A percentile compares a stretch with the other conserved stretches of the same genome.
Evolutionary conservation across 2,329 filamentous ascomycete genomes (phyloP).

Genomic region (Sclerotinia trifoliorum): DNA sequence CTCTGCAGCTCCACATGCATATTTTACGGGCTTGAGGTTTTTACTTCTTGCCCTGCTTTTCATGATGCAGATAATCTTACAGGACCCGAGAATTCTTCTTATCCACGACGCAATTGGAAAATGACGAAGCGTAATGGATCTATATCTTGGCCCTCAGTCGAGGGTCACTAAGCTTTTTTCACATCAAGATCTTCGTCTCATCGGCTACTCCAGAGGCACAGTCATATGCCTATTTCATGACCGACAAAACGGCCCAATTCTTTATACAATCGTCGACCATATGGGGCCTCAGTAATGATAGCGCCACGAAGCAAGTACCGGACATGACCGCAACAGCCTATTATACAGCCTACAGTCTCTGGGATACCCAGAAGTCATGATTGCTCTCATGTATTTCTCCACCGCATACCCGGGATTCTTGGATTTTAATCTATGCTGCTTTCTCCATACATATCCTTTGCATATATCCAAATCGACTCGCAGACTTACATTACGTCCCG

Average conservation of each 20-base stretch:
- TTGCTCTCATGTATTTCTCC: conserved; percentile 14
- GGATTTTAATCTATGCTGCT: background rate
- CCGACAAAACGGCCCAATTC: conserved; percentile 8
- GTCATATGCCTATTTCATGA: conserved; percentile 11
- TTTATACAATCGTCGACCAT: conserved; percentile 5
- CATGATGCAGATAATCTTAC: conserved; percentile 4
- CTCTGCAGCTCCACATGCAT: conserved; percentile 20
- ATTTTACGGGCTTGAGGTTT: conserved; percentile 9
- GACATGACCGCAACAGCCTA: conserved; percentile 13
- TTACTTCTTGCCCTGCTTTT: conserved; percentile 14
- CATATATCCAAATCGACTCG: background rate
- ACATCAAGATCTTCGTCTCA: conserved; percentile 25
- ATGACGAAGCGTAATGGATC: conserved; percentile 7
- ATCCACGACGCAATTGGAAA: background rate
- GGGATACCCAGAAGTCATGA: background rate
- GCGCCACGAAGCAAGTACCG: conserved; percentile 21
- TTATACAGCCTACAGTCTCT: conserved; percentile 3
- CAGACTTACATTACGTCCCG: conserved; percentile 18
- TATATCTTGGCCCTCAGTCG: conserved; percentile 8
- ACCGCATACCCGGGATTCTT: conserved; percentile 15
- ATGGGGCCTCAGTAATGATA: conserved; percentile 13
- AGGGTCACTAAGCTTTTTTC: conserved; percentile 9
- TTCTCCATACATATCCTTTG: conserved; percentile 11
- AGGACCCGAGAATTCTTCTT: background rate
- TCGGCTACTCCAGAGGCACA: conserved; percentile 34